Evolutionary conservation across 2,329 filamentous ascomycete species (phyloP).

Genomic region (Aspergillus pseudoterreus): DNA sequence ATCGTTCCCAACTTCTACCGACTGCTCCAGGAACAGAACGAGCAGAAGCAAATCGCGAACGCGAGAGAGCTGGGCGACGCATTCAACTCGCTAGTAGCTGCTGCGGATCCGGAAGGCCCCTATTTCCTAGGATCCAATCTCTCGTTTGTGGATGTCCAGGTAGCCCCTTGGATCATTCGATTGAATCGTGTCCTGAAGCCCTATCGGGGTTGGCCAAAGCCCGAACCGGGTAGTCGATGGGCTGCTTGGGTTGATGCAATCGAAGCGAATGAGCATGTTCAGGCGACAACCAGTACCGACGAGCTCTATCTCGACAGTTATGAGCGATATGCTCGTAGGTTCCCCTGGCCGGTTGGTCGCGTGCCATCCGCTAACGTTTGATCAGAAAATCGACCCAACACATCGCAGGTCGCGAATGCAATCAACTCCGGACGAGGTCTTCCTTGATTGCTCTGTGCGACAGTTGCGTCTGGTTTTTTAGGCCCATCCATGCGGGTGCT

Average conservation of each 20-base stretch:
- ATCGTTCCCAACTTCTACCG: slow-evolving; percentile 75
- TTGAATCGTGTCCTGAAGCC: slow-evolving; percentile 63
- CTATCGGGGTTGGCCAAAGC: slow-evolving; percentile 63
- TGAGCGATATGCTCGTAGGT: slow-evolving; percentile 57
- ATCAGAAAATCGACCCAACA: slow-evolving; percentile 57
- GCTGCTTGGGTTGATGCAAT: slow-evolving; percentile 67
- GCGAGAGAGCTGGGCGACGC: slow-evolving; percentile 62
- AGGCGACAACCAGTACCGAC: slow-evolving; percentile 64
- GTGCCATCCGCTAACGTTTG: slow-evolving; percentile 11
- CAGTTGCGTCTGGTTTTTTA: neutral
- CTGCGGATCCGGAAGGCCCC: slow-evolving; percentile 58
- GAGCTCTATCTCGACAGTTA: slow-evolving; percentile 66
- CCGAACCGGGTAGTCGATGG: slow-evolving; percentile 63
- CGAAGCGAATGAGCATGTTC: slow-evolving; percentile 60
- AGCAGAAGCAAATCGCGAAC: slow-evolving; percentile 54
- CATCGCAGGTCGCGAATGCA: slow-evolving; percentile 56
- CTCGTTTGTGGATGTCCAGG: slow-evolving; percentile 68
- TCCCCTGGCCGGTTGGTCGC: neutral
- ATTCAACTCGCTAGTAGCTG: slow-evolving; percentile 60
- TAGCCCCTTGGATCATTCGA: slow-evolving; percentile 71
- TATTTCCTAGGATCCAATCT: slow-evolving; percentile 62
- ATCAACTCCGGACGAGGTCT: slow-evolving; percentile 55
- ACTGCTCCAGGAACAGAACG: slow-evolving; percentile 64
- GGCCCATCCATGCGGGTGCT: neutral
- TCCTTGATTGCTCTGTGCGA: slow-evolving; percentile 34